These are phyloP conservation scores for Glycine latifolia DNA, from an alignment of 306 rosid species.

Conservation along the genomic window DNA sequence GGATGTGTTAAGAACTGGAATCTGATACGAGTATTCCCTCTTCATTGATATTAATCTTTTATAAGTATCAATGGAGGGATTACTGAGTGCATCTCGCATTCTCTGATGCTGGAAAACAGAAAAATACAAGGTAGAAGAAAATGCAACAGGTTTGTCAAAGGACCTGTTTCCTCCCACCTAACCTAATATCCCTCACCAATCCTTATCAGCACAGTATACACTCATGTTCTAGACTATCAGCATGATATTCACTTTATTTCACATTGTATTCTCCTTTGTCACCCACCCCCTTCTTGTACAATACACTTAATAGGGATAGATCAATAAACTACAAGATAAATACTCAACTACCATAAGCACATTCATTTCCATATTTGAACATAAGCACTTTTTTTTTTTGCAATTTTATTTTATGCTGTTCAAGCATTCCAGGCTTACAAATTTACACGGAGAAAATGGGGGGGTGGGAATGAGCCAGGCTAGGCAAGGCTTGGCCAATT, in stretches of 20 bases:
- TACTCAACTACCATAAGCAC: neutral
- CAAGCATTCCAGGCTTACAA: constrained; percentile 14
- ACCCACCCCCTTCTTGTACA: neutral
- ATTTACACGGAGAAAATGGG: neutral
- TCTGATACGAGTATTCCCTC: constrained; percentile 11
- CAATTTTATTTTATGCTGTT: constrained; percentile 3
- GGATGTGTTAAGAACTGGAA: constrained; percentile 7
- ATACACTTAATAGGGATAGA: neutral
- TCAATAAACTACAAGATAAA: neutral
- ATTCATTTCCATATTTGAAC: neutral
- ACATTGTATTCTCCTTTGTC: constrained; percentile 2
- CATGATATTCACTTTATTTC: constrained; percentile 1
- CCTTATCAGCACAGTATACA: neutral
- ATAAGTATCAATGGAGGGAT: constrained; percentile 16
- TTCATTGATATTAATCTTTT: constrained; percentile 8
- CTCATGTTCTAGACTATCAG: neutral
- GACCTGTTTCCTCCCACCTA: neutral
- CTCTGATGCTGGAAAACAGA: constrained; percentile 26
- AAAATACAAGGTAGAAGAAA: constrained; percentile 1
- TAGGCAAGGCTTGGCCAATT: neutral
- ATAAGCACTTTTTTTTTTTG: neutral
- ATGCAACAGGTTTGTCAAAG: constrained; percentile 1
- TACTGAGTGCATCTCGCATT: constrained; percentile 2
- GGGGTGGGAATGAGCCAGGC: neutral
- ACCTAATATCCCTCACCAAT: neutral